These are phyloP conservation scores for Persicaria maculosa DNA, from an alignment of 148 eudicot genomes.

Conservation along the genomic window DNA sequence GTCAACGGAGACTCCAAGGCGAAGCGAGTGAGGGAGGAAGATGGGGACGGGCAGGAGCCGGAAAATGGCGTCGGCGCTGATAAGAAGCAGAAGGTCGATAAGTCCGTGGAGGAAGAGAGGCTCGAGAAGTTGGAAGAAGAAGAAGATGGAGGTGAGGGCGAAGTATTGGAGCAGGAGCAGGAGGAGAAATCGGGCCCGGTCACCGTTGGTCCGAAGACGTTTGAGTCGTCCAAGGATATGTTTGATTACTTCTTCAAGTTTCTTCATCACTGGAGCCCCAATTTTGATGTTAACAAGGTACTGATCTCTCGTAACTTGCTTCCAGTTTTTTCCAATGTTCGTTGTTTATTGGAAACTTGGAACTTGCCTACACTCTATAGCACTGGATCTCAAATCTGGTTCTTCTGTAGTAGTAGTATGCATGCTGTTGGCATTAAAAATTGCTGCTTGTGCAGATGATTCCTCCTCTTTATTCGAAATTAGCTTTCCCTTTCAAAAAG, in stretches of 20 bases:
- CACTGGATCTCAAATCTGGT: neutral
- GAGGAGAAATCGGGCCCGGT: slow-evolving; percentile 31
- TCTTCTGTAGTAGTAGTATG: neutral
- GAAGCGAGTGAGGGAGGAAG: slow-evolving; percentile 60
- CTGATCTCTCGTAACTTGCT: neutral
- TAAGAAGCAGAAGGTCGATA: slow-evolving; percentile 56
- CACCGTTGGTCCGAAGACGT: slow-evolving; percentile 51
- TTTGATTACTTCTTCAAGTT: slow-evolving; percentile 68
- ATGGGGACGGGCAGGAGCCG: slow-evolving; percentile 29
- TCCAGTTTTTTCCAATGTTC: neutral
- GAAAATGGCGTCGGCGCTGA: slow-evolving; percentile 23
- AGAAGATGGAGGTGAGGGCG: slow-evolving; percentile 8
- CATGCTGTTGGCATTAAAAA: neutral
- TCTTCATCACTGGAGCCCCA: slow-evolving; percentile 63
- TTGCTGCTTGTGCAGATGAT: neutral
- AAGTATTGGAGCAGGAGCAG: slow-evolving; percentile 8
- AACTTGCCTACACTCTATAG: neutral
- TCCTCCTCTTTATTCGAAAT: neutral
- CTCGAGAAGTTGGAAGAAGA: slow-evolving; percentile 25
- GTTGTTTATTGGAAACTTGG: neutral
- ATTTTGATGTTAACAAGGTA: slow-evolving; percentile 68
- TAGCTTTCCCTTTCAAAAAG: neutral
- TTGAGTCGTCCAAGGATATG: slow-evolving; percentile 53
- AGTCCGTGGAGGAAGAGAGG: slow-evolving; percentile 55
- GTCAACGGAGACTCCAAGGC: slow-evolving; percentile 15